These are phyloP conservation scores for Termitomyces bulborhizus DNA, from an alignment of 768 basidiomycete genomes.

Conservation along the genomic window DNA sequence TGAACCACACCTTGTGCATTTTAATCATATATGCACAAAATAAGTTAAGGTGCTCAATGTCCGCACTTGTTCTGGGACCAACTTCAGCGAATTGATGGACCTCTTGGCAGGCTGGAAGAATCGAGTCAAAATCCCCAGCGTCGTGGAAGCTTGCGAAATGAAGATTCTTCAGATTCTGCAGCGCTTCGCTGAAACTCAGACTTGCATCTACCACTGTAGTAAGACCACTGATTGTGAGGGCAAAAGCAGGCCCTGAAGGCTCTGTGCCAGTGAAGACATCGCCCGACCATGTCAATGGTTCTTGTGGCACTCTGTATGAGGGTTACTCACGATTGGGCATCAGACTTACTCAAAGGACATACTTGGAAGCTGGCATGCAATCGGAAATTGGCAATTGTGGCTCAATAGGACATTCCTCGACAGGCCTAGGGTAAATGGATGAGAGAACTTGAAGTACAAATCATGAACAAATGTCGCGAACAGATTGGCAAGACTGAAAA, in stretches of 20 bases:
- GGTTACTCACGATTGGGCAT: conserved; percentile 1
- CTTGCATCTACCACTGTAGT: conserved; percentile 32
- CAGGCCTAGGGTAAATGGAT: conserved; percentile 12
- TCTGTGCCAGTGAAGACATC: conserved; percentile 37
- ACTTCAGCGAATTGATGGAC: conserved; percentile 49
- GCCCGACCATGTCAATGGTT: conserved; percentile 65
- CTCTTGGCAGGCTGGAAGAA: conserved; percentile 45
- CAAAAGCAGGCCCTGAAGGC: conserved; percentile 39
- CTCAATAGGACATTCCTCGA: conserved; percentile 16
- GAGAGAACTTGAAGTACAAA: not conserved
- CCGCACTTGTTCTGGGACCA: conserved; percentile 30
- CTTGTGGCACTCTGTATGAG: conserved; percentile 25
- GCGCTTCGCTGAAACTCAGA: conserved; percentile 41
- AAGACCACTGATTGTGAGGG: conserved; percentile 40
- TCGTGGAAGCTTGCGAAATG: conserved; percentile 42
- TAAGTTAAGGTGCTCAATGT: conserved; percentile 31
- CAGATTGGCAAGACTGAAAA: not conserved
- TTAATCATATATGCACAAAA: conserved; percentile 41
- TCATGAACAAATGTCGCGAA: conserved; percentile 21
- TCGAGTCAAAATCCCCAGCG: conserved; percentile 34
- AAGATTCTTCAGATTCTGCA: conserved; percentile 35
- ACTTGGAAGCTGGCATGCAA: conserved; percentile 2
- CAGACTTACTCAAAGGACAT: conserved; percentile 4
- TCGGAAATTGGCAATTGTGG: no score
- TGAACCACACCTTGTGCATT: conserved; percentile 34